Percentiles rank a stretch among this genome's conserved stretches.
phyloP scores from a whole-genome alignment of 73 alveolate species.

The Paraurostyla sp. region DNA sequence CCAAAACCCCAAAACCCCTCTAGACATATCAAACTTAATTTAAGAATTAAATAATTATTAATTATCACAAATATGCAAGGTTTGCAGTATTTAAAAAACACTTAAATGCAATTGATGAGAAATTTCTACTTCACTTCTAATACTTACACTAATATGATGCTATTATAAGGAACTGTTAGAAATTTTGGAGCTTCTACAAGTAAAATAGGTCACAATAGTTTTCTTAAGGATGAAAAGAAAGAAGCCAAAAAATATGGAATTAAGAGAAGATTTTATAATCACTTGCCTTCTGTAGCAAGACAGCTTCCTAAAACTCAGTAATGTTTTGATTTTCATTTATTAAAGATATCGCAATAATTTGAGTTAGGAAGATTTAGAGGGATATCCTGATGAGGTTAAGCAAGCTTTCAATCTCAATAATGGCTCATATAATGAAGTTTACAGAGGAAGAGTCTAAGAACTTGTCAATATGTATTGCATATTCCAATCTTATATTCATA shows the following conservation, averaged over 20 bases:
- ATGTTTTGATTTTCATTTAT: neutral
- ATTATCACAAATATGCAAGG: constrained; percentile 5
- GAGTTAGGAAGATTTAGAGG: constrained; percentile 44
- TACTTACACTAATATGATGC: neutral
- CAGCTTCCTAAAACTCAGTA: constrained; percentile 48
- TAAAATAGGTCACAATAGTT: constrained; percentile 17
- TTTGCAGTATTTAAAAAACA: neutral
- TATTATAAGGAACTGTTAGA: neutral
- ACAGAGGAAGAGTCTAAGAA: constrained; percentile 10
- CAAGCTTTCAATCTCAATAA: constrained; percentile 22
- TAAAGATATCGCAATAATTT: constrained; percentile 49
- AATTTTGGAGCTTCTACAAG: neutral
- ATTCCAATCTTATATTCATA: neutral
- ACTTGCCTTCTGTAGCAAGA: constrained; percentile 32
- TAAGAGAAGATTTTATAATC: constrained; percentile 51
- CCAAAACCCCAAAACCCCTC: too few relatives aligned
- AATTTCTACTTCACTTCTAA: neutral
- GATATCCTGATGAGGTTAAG: constrained; percentile 38
- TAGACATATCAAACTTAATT: too few relatives aligned
- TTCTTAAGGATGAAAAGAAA: constrained; percentile 3
- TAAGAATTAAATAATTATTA: too few relatives aligned
- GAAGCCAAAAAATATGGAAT: constrained; percentile 59
- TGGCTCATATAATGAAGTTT: constrained; percentile 45
- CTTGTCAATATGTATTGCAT: constrained; percentile 23
- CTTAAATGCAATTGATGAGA: neutral